phyloP scores from a whole-genome alignment of 2,329 filamentous ascomycete genomes.

The Ceratocystis lukuohia region DNA sequence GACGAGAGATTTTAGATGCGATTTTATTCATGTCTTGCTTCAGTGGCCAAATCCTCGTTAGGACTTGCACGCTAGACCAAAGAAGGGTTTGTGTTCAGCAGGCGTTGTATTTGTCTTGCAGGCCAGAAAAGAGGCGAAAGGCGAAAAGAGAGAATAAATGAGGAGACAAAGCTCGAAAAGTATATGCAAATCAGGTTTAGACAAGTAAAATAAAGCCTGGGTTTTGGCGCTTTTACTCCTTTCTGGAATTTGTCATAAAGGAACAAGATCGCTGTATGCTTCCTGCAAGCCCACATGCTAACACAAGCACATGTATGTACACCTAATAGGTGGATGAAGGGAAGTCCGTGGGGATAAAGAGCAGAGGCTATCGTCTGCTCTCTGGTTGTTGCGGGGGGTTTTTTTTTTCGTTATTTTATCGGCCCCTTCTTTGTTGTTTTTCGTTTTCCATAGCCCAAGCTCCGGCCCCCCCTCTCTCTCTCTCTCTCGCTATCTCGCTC shows the following conservation, averaged over 20 bases:
- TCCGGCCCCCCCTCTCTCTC: neutral
- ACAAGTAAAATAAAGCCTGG: neutral
- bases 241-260: slow-evolving; percentile 2
- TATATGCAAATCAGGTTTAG: neutral
- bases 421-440: neutral
- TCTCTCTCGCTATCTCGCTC: neutral
- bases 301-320: neutral
- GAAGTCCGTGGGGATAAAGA: too few species aligned
- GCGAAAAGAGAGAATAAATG: neutral
- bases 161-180: neutral
- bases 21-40: slow-evolving; percentile 1
- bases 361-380: too few species aligned
- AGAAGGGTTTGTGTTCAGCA: slow-evolving; percentile 2
- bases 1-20: too few species aligned
- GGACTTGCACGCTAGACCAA: neutral
- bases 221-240: neutral
- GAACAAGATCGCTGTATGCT: neutral
- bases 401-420: neutral
- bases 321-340: too few species aligned
- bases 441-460: neutral
- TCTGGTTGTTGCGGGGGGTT: too few species aligned
- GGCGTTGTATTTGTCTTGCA: slow-evolving; percentile 1
- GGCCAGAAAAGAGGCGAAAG: neutral
- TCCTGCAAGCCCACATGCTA: neutral
- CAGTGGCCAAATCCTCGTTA: neutral